Evolutionary conservation across 2,329 filamentous ascomycete genomes (phyloP), one percentile per base, ranked within the genome.

Genomic region (Hymenoscyphus albidus): DNA sequence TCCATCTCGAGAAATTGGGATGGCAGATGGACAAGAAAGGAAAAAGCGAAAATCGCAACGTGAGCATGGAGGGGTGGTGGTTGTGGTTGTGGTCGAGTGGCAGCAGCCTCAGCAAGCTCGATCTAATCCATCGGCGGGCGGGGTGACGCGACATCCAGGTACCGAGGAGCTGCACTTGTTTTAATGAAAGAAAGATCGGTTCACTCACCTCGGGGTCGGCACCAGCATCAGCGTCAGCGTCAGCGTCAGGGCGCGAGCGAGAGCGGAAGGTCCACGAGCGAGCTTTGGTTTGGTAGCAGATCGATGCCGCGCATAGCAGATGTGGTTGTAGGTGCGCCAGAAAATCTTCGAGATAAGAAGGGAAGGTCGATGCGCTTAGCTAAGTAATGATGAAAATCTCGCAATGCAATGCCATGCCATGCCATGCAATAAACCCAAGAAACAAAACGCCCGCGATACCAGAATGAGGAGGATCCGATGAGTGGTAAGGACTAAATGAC

Each of bases 231-330:
- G 60, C 39, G 32, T 32, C 13, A 56, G 60, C 39, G 32, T 32
- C 13, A 14, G 48, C 39, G 48, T 32, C 13, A 14, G 48, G 22
- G 48, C 5, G 48, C n/a, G 48, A 31, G 27, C 14, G 48, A 54
- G 48, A 27, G 48, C n/a, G 48, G 48, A 54, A 54, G 18, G 48
- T 22, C 48, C 48, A 54, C 59, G 42, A 51, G 40, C 60, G 57
- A 57, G 16, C 57, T 56, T 57, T n/a, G 48, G 5, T 54, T 9
- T 22, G 18, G 48, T 54, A 27, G 48, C 48, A 54, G 18, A 22
- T 54, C 18, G 60, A 27, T 56, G 39, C 31, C n/a, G 60, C 60
- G 42, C 60, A 62, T 57, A 56, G 60, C 60, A 62, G 60, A 51
- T 35, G 35, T 35, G 9, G 35, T 35, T 35, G 35, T 5, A 35